phyloP scores from a whole-genome alignment of 2,329 filamentous ascomycete genomes.

The Graphilbum fragrans region DNA sequence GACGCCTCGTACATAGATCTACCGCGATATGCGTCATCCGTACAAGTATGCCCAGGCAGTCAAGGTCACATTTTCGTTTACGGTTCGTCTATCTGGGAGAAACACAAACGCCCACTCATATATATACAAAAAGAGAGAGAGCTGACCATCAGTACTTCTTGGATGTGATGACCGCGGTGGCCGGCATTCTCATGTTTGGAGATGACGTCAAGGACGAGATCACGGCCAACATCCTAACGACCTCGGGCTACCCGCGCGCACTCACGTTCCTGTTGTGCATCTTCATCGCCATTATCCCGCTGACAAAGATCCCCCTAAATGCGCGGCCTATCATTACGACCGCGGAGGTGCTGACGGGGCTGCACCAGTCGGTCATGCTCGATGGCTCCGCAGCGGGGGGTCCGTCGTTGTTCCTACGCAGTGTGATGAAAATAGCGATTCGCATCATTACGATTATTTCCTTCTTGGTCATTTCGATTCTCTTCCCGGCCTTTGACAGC shows the following conservation, averaged over 20 bases:
- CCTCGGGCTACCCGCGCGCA: conserved; percentile 58
- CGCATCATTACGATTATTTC: conserved; percentile 55
- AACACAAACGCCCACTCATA: no score
- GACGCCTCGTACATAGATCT: conserved; percentile 41
- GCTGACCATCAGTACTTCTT: conserved; percentile 50
- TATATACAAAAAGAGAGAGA: no score
- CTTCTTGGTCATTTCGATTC: conserved; percentile 61
- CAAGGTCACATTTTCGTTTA: conserved; percentile 16
- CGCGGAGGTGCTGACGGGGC: conserved; percentile 65
- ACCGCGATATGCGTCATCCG: conserved; percentile 58
- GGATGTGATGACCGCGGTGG: conserved; percentile 69
- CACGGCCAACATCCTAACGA: conserved; percentile 76
- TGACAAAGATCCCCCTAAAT: conserved; percentile 91
- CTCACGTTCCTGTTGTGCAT: conserved; percentile 71
- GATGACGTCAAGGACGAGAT: conserved; percentile 79
- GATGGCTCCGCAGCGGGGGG: conserved; percentile 36
- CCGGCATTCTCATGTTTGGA: conserved; percentile 90
- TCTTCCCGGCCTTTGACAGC: conserved; percentile 68
- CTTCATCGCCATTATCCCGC: conserved; percentile 82
- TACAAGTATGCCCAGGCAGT: conserved; percentile 54
- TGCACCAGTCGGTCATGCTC: conserved; percentile 41
- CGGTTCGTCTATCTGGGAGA: conserved; percentile 20
- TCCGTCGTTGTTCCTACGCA: conserved; percentile 43
- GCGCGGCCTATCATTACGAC: conserved; percentile 81
- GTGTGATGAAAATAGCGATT: conserved; percentile 45